phyloP scores from a whole-genome alignment of 441 rosid genomes.

The Iberis amara region DNA sequence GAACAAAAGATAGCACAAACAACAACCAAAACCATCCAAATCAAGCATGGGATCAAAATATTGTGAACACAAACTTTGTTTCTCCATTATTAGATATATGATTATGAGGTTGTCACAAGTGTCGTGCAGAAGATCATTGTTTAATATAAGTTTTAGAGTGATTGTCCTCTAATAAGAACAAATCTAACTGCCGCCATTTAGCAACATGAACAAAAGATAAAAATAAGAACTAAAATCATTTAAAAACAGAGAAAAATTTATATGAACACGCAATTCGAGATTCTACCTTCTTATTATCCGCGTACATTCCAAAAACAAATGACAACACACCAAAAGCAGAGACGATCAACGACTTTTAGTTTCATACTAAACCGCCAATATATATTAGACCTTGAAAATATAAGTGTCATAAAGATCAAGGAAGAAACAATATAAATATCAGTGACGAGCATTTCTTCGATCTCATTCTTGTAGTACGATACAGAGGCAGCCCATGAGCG shows the following conservation, averaged over 20 bases:
- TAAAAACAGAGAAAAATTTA: too few relatives aligned
- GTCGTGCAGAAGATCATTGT: constrained; percentile 10
- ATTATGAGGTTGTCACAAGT: neutral
- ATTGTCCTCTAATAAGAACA: neutral
- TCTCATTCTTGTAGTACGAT: constrained; percentile 84
- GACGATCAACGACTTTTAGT: constrained; percentile 54
- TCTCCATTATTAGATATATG: neutral
- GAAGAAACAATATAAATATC: too few relatives aligned
- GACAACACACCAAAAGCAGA: constrained; percentile 55
- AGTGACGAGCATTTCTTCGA: constrained; percentile 79
- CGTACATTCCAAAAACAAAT: constrained; percentile 64
- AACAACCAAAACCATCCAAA: neutral
- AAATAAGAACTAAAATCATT: too few relatives aligned
- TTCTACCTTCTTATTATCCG: constrained; percentile 81
- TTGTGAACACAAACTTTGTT: neutral
- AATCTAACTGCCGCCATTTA: neutral
- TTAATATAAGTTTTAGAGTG: neutral
- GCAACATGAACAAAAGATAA: too few relatives aligned
- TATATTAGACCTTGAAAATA: too few relatives aligned
- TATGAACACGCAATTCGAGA: neutral
- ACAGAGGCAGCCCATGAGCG: constrained; percentile 85
- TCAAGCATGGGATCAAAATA: neutral
- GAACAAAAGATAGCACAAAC: neutral
- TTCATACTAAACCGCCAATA: constrained; percentile 47
- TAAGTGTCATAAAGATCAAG: too few relatives aligned